Evolutionary conservation across 2,329 filamentous ascomycete species (phyloP).

Genomic region (Sphaerulina musiva): DNA sequence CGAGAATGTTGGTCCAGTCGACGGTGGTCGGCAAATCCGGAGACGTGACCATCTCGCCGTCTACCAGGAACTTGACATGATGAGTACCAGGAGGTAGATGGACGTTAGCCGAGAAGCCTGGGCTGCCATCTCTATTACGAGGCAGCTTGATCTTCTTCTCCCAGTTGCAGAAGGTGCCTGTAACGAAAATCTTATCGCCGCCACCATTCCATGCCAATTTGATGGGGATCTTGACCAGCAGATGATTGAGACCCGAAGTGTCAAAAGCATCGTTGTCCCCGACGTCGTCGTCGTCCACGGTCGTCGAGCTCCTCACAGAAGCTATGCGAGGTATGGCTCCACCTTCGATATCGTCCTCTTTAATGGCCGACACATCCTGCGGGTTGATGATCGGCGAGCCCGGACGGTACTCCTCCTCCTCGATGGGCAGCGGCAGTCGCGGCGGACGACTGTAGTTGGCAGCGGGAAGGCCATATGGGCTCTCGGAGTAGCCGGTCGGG

Average conservation of each 20-base stretch:
- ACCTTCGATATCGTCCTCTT: conserved; percentile 41
- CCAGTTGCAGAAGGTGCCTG: conserved; percentile 96
- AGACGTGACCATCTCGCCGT: conserved; percentile 86
- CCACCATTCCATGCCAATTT: conserved; percentile 71
- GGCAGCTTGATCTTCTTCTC: conserved; percentile 86
- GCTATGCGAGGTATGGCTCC: conserved; percentile 49
- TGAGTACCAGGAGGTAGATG: conserved; percentile 88
- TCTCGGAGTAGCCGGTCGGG: conserved; percentile 23
- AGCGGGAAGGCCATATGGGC: conserved; percentile 34
- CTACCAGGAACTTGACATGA: conserved; percentile 92
- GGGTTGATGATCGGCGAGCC: conserved; percentile 82
- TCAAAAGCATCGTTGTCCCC: conserved; percentile 61
- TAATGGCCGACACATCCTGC: conserved; percentile 52
- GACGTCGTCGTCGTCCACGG: conserved; percentile 68
- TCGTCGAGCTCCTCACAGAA: conserved; percentile 50
- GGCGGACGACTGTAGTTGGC: conserved; percentile 62
- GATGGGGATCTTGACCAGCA: conserved; percentile 73
- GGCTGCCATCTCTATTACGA: conserved; percentile 52
- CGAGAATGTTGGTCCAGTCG: conserved; percentile 93
- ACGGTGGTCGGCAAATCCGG: conserved; percentile 86
- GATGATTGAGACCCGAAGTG: conserved; percentile 51
- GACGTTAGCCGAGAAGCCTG: conserved; percentile 66
- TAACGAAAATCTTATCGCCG: conserved; percentile 90
- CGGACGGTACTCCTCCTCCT: conserved; percentile 81
- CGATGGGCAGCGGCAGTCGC: conserved; percentile 83